Conservation (phyloP, 2,329 filamentous ascomycete genomes). For the Fusarium nygamai region DNA sequence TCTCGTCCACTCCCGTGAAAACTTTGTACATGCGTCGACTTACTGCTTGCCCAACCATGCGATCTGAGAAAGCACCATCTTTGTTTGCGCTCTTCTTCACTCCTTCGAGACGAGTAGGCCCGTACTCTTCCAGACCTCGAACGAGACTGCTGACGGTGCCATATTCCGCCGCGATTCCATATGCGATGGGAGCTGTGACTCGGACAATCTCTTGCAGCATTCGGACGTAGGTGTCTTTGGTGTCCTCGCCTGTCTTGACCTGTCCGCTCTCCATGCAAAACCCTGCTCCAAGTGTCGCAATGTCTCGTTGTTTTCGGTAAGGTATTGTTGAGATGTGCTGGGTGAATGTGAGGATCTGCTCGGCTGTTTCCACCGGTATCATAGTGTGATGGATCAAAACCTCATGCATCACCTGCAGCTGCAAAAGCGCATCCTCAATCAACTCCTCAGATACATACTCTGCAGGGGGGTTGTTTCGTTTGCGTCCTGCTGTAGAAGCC, state of each 20-base stretch:
- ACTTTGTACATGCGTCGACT: slow-evolving; percentile 69
- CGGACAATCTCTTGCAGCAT: slow-evolving; percentile 81
- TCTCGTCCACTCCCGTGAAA: slow-evolving; percentile 66
- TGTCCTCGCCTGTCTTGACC: slow-evolving; percentile 74
- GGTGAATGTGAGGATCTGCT: slow-evolving; percentile 79
- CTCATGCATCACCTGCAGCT: slow-evolving; percentile 73
- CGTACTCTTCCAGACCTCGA: slow-evolving; percentile 64
- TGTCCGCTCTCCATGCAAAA: slow-evolving; percentile 87
- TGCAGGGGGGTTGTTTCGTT: slow-evolving; percentile 51
- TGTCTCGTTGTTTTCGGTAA: slow-evolving; percentile 68
- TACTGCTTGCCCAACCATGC: slow-evolving; percentile 65
- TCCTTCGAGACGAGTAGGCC: slow-evolving; percentile 69
- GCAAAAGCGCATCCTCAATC: slow-evolving; percentile 76
- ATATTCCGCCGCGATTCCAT: slow-evolving; percentile 73
- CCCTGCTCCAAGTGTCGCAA: slow-evolving; percentile 61
- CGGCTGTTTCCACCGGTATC: slow-evolving; percentile 69
- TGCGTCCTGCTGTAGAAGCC: slow-evolving; percentile 44
- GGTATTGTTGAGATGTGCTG: slow-evolving; percentile 82
- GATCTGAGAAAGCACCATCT: slow-evolving; percentile 65
- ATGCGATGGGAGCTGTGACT: slow-evolving; percentile 77
- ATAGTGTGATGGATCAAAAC: slow-evolving; percentile 76
- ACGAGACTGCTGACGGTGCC: slow-evolving; percentile 67
- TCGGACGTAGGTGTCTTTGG: slow-evolving; percentile 73
- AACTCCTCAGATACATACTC: slow-evolving; percentile 72
- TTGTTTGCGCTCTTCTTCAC: slow-evolving; percentile 67